Evolutionary conservation across 768 basidiomycete species (phyloP), one percentile per base, ranked within the genome.

Genomic region (Trametes maxima): DNA sequence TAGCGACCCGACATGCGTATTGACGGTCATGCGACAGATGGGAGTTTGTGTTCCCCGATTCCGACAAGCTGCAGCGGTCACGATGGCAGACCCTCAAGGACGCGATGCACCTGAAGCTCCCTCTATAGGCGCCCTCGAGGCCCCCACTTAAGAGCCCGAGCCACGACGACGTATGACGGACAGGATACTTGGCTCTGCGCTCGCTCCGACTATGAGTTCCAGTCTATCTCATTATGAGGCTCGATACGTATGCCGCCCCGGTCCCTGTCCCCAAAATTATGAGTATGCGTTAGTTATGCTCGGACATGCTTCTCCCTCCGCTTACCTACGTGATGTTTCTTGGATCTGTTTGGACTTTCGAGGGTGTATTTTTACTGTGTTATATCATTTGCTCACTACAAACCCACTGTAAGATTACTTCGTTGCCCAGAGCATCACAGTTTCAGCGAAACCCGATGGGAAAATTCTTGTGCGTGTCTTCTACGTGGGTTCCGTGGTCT

Each of bases 41-140:
- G 72, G 70, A 71, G 37, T 73, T 73, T 56, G 63, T 67, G 42
- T 70, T 71, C 62, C 65, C 68, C 3, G 67, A 70, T 39, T 60
- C 57, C 25, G 68, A 69, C 22, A 65, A 60, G 43, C 35, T 59
- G 11, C 67, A 66, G 52, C 65, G 63, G 22, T 65, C 68, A 44
- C 64, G 66, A n/a, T 73, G 72, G 72, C 69, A 67, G 49, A 62
- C 53, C 35, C 63, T 73, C 22, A 69, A 68, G 63, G 67, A 67
- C 57, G 69, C 65, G 37, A 68, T 70, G 66, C 57, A 65, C 55
- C 57, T 63, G 57, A 57, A 46, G 57, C 57, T 63, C 52, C 62
- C 52, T 36, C 49, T 57, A 4, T 62, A 57, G 24, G 57, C 48
- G 57, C 48, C 37, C 43, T 54, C 50, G 33, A 5, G 44, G 37